phyloP scores from a whole-genome alignment of 495 filamentous ascomycete genomes.

The Penicillium silybi region DNA sequence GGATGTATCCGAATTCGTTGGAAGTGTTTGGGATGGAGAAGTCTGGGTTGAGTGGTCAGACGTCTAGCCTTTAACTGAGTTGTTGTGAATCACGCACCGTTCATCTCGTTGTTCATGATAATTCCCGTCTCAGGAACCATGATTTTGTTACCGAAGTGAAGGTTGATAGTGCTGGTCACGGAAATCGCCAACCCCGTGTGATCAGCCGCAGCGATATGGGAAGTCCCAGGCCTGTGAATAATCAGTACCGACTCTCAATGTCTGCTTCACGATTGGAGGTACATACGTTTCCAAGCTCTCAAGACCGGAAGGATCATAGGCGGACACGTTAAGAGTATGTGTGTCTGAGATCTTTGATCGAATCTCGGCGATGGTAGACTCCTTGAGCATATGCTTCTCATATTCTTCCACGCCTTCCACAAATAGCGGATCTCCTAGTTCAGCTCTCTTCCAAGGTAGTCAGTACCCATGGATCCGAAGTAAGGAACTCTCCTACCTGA shows the following conservation, averaged over 20 bases:
- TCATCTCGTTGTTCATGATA: slow-evolving; percentile 94
- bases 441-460: slow-evolving; percentile 41
- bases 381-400: slow-evolving; percentile 61
- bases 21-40: slow-evolving; percentile 72
- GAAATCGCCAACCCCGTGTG: slow-evolving; percentile 64
- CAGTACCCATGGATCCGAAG: slow-evolving; percentile 4
- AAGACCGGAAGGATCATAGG: slow-evolving; percentile 65
- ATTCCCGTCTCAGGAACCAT: slow-evolving; percentile 80
- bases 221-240: slow-evolving; percentile 57
- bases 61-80: neutral
- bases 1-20: slow-evolving; percentile 80
- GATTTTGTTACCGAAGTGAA: slow-evolving; percentile 73
- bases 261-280: neutral
- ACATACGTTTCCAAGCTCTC: slow-evolving; percentile 57
- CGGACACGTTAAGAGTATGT: slow-evolving; percentile 59
- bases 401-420: slow-evolving; percentile 59
- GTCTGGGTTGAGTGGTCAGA: slow-evolving; percentile 23
- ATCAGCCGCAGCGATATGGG: slow-evolving; percentile 70
- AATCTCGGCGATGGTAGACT: slow-evolving; percentile 52
- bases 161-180: slow-evolving; percentile 78
- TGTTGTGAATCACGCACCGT: slow-evolving; percentile 45
- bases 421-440: slow-evolving; percentile 77
- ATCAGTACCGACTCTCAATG: neutral
- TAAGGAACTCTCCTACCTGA: slow-evolving; percentile 32
- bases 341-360: slow-evolving; percentile 66